Evolutionary conservation across 116 monocot genomes (phyloP).

Genomic region (Iris pallida): DNA sequence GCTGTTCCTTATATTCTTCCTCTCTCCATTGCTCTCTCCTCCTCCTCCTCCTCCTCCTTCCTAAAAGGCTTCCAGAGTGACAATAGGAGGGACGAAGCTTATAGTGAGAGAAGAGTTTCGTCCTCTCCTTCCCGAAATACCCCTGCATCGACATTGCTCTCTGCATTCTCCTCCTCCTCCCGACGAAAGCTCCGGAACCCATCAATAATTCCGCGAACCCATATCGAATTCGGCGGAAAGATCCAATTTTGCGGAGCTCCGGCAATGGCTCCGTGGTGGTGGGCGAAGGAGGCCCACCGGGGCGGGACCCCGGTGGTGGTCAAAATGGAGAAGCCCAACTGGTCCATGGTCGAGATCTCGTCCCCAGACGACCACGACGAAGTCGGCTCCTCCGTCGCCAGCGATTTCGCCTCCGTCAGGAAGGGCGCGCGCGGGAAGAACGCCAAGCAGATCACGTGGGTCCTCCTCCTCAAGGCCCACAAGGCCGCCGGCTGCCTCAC

Average conservation of each 20-base stretch:
- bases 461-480: conserved; percentile 82
- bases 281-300: conserved; percentile 48
- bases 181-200: conserved; percentile 40
- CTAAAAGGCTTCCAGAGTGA: background rate
- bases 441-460: conserved; percentile 92
- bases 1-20: conserved; percentile 5
- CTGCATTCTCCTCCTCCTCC: too few species aligned
- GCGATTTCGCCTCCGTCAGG: conserved; percentile 1
- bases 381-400: conserved; percentile 39
- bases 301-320: conserved; percentile 73
- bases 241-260: background rate
- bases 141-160: background rate
- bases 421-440: conserved; percentile 59
- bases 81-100: background rate
- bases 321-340: conserved; percentile 97
- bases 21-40: background rate
- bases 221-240: background rate
- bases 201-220: conserved; percentile 8
- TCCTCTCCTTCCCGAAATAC: background rate
- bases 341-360: conserved; percentile 77
- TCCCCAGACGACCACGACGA: conserved; percentile 24
- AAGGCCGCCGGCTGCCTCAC: conserved; percentile 76
- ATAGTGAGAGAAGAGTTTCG: background rate
- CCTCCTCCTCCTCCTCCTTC: background rate
- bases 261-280: conserved; percentile 70